These are phyloP conservation scores for Marchantia paleacea DNA, from an alignment of 225 moss, liverwort and hornwort genomes.

Conservation along the genomic window DNA sequence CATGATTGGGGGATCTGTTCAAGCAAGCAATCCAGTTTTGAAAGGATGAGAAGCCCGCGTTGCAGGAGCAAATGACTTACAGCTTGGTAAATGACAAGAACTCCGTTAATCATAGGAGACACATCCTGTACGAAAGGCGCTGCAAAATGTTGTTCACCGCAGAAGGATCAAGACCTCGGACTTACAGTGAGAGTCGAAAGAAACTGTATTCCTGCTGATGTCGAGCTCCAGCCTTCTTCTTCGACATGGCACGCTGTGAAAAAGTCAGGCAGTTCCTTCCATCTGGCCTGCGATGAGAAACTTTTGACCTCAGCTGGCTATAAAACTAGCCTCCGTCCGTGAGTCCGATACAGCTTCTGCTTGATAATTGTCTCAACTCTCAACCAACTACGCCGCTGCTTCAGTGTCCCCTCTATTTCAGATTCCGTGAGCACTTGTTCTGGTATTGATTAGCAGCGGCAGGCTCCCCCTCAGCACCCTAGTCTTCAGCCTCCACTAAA, in stretches of 20 bases:
- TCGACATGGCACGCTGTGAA: conserved; percentile 26
- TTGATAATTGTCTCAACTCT: neutral
- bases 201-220: conserved; percentile 49
- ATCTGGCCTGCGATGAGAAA: neutral
- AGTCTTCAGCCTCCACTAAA: neutral
- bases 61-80: neutral
- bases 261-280: conserved; percentile 1
- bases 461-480: neutral
- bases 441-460: neutral
- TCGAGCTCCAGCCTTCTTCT: conserved; percentile 39
- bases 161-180: neutral
- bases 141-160: neutral
- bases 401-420: neutral
- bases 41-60: neutral
- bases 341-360: neutral
- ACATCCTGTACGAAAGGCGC: neutral
- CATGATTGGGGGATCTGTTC: conserved; percentile 46
- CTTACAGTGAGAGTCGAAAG: conserved; percentile 51
- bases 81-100: neutral
- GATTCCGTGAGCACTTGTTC: neutral
- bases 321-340: neutral
- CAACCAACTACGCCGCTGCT: neutral
- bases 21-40: neutral
- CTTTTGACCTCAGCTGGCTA: neutral
- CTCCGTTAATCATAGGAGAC: no score